phyloP scores from a whole-genome alignment of 768 basidiomycete species.

The Lactarius deliciosus region DNA sequence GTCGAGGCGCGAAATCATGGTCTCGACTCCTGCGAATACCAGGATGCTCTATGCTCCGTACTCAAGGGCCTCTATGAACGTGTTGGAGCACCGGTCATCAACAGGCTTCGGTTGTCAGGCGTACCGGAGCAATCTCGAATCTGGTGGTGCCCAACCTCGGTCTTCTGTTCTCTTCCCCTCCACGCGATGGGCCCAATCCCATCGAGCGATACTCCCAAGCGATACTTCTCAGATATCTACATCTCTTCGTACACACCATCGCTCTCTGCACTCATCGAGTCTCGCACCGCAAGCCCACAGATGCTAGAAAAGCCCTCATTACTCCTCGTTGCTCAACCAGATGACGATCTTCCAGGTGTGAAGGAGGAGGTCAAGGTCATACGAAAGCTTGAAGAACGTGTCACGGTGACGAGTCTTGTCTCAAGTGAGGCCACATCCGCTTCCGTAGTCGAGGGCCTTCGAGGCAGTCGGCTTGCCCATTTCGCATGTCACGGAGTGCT shows the following conservation, averaged over 20 bases:
- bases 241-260: no score
- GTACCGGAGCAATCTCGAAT: no score
- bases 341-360: not conserved
- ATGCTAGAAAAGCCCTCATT: not conserved
- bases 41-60: not conserved
- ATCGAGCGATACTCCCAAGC: no score
- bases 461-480: not conserved
- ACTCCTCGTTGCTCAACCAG: not conserved
- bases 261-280: not conserved
- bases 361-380: not conserved
- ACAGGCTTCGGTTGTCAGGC: not conserved
- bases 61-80: not conserved
- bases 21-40: not conserved
- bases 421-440: not conserved
- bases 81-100: not conserved
- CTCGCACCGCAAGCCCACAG: not conserved
- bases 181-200: no score
- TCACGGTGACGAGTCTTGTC: not conserved
- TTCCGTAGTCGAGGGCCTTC: not conserved
- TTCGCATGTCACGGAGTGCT: slow-evolving; percentile 18
- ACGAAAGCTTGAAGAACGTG: not conserved
- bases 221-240: no score
- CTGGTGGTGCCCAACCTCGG: no score
- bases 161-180: no score
- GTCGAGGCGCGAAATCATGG: not conserved